Evolutionary conservation across 2,329 filamentous ascomycete species (phyloP).

Genomic region (Epichloe elymi): DNA sequence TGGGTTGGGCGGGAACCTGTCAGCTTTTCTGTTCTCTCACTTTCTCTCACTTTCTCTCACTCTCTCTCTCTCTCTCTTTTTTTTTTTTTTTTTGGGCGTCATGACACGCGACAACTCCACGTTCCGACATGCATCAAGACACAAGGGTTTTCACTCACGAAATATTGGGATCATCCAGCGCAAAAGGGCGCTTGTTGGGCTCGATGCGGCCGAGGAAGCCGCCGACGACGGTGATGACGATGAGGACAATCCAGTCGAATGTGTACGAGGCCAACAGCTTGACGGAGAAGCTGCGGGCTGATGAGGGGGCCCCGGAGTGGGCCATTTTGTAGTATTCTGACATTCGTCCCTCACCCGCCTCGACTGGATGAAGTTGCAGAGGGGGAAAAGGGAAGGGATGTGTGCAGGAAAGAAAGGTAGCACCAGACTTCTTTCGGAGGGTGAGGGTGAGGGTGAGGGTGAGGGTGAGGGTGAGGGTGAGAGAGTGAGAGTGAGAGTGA

Average conservation of each 20-base stretch:
- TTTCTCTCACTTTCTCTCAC: too few species aligned
- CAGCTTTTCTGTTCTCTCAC: not conserved
- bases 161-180: slow-evolving; percentile 58
- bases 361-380: not conserved
- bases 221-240: slow-evolving; percentile 44
- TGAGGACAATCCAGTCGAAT: slow-evolving; percentile 60
- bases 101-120: too few species aligned
- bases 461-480: too few species aligned
- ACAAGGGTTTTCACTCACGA: slow-evolving; percentile 34
- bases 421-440: too few species aligned
- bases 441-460: too few species aligned
- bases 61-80: too few species aligned
- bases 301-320: slow-evolving; percentile 10
- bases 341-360: slow-evolving; percentile 9
- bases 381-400: not conserved
- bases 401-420: too few species aligned
- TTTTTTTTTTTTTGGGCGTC: too few species aligned
- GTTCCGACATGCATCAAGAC: not conserved
- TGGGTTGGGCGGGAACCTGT: not conserved
- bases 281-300: slow-evolving; percentile 16
- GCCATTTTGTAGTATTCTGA: slow-evolving; percentile 17
- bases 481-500: accelerated
- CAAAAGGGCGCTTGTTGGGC: slow-evolving; percentile 60
- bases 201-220: slow-evolving; percentile 44
- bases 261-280: slow-evolving; percentile 49